These are phyloP conservation scores for Saitoella complicata DNA, from an alignment of 805 yeast genomes.

Conservation along the genomic window DNA sequence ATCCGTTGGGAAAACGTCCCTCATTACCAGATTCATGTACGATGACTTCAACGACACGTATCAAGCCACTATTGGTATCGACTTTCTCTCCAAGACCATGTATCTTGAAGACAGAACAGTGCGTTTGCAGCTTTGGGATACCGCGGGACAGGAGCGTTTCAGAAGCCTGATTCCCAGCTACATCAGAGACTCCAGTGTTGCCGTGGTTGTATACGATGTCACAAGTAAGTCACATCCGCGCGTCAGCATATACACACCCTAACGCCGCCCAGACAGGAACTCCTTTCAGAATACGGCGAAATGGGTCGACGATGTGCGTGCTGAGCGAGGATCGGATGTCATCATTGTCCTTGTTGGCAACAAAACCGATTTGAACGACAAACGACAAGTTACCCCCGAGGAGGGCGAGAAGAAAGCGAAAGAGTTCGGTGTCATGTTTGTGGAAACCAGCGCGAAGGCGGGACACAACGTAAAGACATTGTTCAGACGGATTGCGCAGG, in stretches of 20 bases:
- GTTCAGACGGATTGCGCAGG: slow-evolving; percentile 80
- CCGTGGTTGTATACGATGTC: slow-evolving; percentile 88
- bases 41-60: slow-evolving; percentile 94
- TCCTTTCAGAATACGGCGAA: slow-evolving; percentile 70
- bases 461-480: slow-evolving; percentile 84
- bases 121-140: slow-evolving; percentile 90
- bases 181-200: slow-evolving; percentile 92
- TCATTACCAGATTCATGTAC: slow-evolving; percentile 94
- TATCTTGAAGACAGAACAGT: slow-evolving; percentile 91
- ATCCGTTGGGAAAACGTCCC: slow-evolving; percentile 80
- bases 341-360: slow-evolving; percentile 84
- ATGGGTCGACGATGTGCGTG: slow-evolving; percentile 90
- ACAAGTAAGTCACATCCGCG: slow-evolving; percentile 38
- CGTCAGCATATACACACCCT: neutral
- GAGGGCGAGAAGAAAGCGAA: slow-evolving; percentile 77
- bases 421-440: slow-evolving; percentile 58
- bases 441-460: slow-evolving; percentile 89
- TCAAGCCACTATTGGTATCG: slow-evolving; percentile 94
- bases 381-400: slow-evolving; percentile 72
- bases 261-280: slow-evolving; percentile 25
- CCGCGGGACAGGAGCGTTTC: slow-evolving; percentile 89
- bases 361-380: slow-evolving; percentile 67
- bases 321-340: slow-evolving; percentile 82
- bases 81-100: slow-evolving; percentile 86
- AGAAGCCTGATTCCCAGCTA: slow-evolving; percentile 88